These are phyloP conservation scores for Adansonia rubrostipa DNA, from an alignment of 441 rosid species.

Conservation along the genomic window DNA sequence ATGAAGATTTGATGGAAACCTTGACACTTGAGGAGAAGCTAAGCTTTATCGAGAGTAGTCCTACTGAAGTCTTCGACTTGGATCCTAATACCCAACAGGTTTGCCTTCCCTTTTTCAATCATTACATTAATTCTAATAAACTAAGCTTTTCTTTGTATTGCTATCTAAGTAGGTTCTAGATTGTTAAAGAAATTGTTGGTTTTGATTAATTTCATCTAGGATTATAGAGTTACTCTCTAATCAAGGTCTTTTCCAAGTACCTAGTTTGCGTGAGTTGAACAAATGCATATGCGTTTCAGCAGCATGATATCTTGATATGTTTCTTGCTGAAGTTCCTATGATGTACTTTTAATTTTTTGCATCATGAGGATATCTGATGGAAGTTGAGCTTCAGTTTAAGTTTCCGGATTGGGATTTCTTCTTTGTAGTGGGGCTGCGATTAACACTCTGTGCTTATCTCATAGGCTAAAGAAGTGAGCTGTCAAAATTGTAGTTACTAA, in stretches of 20 bases:
- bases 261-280: not conserved
- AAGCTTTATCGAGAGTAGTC: conserved; percentile 68
- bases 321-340: not conserved
- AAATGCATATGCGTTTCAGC: not conserved
- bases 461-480: not conserved
- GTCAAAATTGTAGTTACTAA: not conserved
- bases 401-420: not conserved
- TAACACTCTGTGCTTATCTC: not conserved
- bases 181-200: not conserved
- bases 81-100: conserved; percentile 71
- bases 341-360: not conserved
- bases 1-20: conserved; percentile 84
- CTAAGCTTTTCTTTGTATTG: not conserved
- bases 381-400: conserved; percentile 8
- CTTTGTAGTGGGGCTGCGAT: not conserved
- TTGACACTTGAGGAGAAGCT: conserved; percentile 74
- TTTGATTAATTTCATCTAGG: not conserved
- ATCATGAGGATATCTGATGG: conserved; percentile 8
- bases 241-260: not conserved
- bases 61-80: conserved; percentile 71
- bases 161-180: not conserved
- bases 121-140: not conserved
- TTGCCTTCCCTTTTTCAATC: not conserved
- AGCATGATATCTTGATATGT: not conserved
- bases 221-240: not conserved